These are phyloP conservation scores for Amanita subjunquillea DNA, from an alignment of 768 basidiomycete species.

Conservation along the genomic window DNA sequence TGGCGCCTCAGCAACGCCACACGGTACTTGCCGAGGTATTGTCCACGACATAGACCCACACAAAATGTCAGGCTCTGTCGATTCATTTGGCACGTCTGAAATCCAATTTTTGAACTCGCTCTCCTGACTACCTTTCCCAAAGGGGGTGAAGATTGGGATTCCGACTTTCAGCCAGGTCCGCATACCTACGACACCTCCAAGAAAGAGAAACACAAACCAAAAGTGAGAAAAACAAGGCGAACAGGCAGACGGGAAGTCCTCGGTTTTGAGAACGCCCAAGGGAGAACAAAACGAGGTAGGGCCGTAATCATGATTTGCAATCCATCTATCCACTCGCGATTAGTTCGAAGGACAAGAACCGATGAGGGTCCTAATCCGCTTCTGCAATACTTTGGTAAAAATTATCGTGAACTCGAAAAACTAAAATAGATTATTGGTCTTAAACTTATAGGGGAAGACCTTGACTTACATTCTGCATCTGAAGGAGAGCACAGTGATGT, in stretches of 20 bases:
- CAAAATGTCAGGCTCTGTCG: not conserved
- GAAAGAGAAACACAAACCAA: not conserved
- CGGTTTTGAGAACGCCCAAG: not conserved
- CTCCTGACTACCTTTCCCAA: not conserved
- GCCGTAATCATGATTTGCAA: not conserved
- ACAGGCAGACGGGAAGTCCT: not conserved
- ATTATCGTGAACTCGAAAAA: not conserved
- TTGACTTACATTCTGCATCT: constrained; percentile 44
- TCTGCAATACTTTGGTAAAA: constrained; percentile 38
- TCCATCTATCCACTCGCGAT: not conserved
- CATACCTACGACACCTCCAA: not conserved
- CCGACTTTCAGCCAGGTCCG: constrained; percentile 3
- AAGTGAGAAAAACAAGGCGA: not conserved
- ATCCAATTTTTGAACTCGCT: not conserved
- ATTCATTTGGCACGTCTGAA: not conserved
- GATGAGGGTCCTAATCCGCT: constrained; percentile 29
- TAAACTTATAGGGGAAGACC: constrained; percentile 20
- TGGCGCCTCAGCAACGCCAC: not conserved
- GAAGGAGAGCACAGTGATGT: constrained; percentile 27
- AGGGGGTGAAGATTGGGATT: not conserved
- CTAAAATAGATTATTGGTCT: not conserved
- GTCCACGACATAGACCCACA: not conserved
- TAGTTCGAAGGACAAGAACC: not conserved
- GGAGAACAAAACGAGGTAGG: constrained; percentile 8
- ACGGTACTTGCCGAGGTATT: not conserved